These are phyloP conservation scores for Nitzschia sp. DNA, from an alignment of 108 stramenopile genomes.

Conservation along the genomic window DNA sequence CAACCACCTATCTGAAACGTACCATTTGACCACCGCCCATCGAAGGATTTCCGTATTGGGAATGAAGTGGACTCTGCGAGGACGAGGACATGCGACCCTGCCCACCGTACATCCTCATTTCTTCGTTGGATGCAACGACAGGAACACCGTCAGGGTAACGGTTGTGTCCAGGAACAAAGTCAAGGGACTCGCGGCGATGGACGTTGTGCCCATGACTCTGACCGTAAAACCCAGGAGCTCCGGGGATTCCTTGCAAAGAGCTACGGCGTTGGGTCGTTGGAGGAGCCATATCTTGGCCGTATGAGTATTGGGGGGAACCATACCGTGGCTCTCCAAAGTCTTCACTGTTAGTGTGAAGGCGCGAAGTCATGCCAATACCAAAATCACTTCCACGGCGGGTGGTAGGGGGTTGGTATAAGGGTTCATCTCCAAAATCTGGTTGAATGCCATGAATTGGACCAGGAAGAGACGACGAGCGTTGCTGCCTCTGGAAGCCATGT, in stretches of 20 bases:
- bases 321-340: constrained; percentile 6
- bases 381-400: constrained; percentile 14
- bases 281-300: constrained; percentile 5
- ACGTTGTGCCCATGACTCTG: background rate
- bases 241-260: constrained; percentile 16
- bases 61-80: constrained; percentile 24
- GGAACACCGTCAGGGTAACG: constrained; percentile 14
- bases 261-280: constrained; percentile 7
- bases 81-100: constrained; percentile 26
- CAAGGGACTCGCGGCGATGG: constrained; percentile 21
- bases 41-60: constrained; percentile 22
- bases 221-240: background rate
- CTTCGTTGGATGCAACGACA: constrained; percentile 19
- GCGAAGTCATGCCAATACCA: constrained; percentile 1
- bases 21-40: constrained; percentile 13
- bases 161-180: constrained; percentile 30
- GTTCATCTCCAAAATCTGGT: background rate
- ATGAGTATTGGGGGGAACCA: background rate
- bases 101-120: constrained; percentile 18
- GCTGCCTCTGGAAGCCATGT: constrained; percentile 18
- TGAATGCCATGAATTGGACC: constrained; percentile 9
- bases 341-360: background rate
- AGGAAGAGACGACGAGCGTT: constrained; percentile 19
- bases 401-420: background rate
- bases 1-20: background rate